Percentiles rank a stretch among this genome's conserved stretches.
Evolutionary conservation across 257 asterid genomes (phyloP).

Genomic region (Linderniella brevidens): DNA sequence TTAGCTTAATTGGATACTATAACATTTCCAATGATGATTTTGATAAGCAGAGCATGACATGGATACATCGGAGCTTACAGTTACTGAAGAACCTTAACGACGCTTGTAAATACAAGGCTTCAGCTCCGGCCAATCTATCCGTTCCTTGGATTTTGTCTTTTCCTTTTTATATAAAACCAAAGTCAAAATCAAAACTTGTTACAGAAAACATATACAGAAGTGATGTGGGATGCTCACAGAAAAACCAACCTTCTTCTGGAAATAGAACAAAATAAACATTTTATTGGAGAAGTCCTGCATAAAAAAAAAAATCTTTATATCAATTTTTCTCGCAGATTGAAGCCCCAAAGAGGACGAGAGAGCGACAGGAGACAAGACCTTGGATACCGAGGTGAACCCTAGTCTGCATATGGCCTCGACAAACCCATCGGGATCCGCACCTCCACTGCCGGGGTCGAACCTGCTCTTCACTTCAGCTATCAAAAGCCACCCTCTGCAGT

Average conservation of each 20-base stretch:
- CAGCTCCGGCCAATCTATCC: conserved; percentile 61
- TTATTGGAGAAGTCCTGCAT: conserved; percentile 90
- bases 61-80: background rate
- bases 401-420: conserved; percentile 54
- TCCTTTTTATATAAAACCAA: conserved; percentile 20
- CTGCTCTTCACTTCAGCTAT: conserved; percentile 98
- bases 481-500: conserved; percentile 84
- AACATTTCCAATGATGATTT: too few relatives aligned
- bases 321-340: background rate
- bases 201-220: background rate
- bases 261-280: conserved; percentile 65
- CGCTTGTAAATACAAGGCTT: conserved; percentile 86
- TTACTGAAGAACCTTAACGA: conserved; percentile 32
- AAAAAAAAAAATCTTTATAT: conserved; percentile 9
- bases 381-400: conserved; percentile 45
- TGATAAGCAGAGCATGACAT: background rate
- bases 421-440: conserved; percentile 63
- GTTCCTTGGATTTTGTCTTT: conserved; percentile 20
- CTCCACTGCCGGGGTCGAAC: conserved; percentile 74
- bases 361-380: conserved; percentile 22
- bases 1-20: too few relatives aligned
- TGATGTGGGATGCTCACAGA: background rate
- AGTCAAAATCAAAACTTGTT: too few relatives aligned
- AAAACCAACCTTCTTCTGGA: conserved; percentile 56
- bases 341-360: background rate